These are phyloP conservation scores for Sclerotiophoma versabilis DNA, from an alignment of 2,329 filamentous ascomycete genomes.

Conservation along the genomic window DNA sequence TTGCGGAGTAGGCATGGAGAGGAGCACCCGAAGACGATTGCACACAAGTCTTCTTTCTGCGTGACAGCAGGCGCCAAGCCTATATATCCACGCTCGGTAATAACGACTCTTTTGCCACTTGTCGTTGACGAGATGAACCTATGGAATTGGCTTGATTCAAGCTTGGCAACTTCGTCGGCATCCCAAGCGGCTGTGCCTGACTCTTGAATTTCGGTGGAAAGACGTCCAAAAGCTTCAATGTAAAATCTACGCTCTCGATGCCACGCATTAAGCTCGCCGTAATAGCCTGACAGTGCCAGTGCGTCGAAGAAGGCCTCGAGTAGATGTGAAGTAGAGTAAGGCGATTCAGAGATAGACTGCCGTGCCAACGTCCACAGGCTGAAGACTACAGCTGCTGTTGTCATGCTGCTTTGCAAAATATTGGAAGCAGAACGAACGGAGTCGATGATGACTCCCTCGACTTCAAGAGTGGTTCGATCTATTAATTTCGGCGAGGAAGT, in stretches of 20 bases:
- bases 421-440: background rate
- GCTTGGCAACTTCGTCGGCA: background rate
- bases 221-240: background rate
- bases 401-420: background rate
- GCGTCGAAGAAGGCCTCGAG: constrained; percentile 3
- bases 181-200: background rate
- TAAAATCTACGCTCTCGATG: background rate
- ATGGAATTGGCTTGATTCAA: background rate
- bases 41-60: constrained; percentile 8
- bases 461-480: background rate
- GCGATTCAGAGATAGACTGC: background rate
- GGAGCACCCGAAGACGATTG: constrained; percentile 14
- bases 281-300: background rate
- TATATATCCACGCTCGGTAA: constrained; percentile 12
- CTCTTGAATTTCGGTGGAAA: background rate
- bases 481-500: background rate
- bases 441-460: background rate
- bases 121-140: constrained; percentile 6
- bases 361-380: background rate
- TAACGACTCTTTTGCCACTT: constrained; percentile 6
- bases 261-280: constrained; percentile 2
- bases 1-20: constrained; percentile 11
- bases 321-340: background rate
- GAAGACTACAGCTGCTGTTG: background rate
- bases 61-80: constrained; percentile 9